Evolutionary conservation across 441 rosid genomes (phyloP), one percentile per base, ranked within the genome.

Genomic region (Populus hybrid): DNA sequence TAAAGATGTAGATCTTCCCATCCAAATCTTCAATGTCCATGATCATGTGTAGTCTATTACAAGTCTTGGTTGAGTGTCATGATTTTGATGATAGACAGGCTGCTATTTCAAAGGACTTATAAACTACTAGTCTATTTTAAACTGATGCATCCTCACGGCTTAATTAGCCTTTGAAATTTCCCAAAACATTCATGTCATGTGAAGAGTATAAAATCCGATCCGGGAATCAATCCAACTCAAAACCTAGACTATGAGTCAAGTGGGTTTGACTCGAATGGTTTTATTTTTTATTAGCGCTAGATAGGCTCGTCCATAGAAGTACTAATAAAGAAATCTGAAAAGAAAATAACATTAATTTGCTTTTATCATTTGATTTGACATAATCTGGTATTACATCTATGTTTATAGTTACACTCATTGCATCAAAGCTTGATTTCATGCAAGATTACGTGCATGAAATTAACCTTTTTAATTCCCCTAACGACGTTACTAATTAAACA

Each of bases 401-500:
- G 53, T 71, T 9, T 71, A 4, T 23, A 14, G 50, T 2, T 56
- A 23, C 50, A 71, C 74, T 24, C 20, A 0, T 40, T 71, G 18
- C 24, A 74, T 20, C 10, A 64, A 63, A 38, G n/a, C 7, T 74
- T 6, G 7, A 4, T 64, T 16, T 1, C 71, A 45, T 75, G 77
- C 72, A 67, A 42, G 40, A 28, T 65, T 66, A 42, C 35, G 7
- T 68, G 73, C 78, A 75, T 75, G 78, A 68, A 14, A 42, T 29
- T 29, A 3, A 29, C 31, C 36, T 36, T 11, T 35, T 75, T 18
- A 31, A 28, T 50, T n/a, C 12, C 33, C 26, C 2, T 26, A 38
- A 59, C 24, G 1, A 21, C n/a, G n/a, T n/a, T 6, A 7, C 20
- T 10, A 18, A 53, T 53, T 38, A 72, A 38, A 28, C 45, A 72